These are phyloP conservation scores for Pleurotus tuoliensis DNA, from an alignment of 768 basidiomycete genomes.

Conservation along the genomic window DNA sequence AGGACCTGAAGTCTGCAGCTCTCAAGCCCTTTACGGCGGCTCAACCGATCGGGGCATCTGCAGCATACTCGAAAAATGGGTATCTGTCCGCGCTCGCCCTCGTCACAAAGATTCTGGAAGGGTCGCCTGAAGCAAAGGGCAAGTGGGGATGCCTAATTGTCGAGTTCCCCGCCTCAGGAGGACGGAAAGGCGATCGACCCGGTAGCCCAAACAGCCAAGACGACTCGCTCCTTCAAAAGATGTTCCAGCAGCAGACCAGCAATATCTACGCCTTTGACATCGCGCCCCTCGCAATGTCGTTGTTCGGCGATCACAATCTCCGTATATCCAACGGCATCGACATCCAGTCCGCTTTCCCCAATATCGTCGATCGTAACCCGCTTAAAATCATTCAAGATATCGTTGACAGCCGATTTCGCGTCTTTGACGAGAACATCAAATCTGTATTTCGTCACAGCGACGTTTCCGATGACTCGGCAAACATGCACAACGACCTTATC, in stretches of 20 bases:
- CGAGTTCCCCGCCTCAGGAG: conserved; percentile 11
- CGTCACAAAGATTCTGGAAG: conserved; percentile 25
- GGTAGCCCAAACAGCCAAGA: conserved; percentile 17
- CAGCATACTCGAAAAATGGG: conserved; percentile 41
- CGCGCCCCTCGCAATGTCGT: conserved; percentile 42
- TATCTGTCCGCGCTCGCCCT: conserved; percentile 44
- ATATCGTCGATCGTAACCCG: conserved; percentile 32
- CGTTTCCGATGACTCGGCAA: conserved; percentile 19
- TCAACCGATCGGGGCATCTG: conserved; percentile 45
- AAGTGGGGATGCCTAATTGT: conserved; percentile 12
- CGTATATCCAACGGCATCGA: conserved; percentile 50
- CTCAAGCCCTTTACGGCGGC: conserved; percentile 6
- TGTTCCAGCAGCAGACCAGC: conserved; percentile 42
- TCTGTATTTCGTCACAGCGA: conserved; percentile 33
- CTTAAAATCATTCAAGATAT: conserved; percentile 36
- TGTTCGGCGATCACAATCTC: conserved; percentile 39
- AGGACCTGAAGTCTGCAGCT: background rate
- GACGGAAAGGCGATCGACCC: conserved; percentile 10
- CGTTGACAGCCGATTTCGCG: conserved; percentile 31
- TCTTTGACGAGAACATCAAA: conserved; percentile 33
- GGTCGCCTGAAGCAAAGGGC: background rate
- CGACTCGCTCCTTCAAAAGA: conserved; percentile 29
- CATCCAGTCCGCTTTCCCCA: conserved; percentile 49
- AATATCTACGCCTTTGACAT: conserved; percentile 54
- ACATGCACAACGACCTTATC: conserved; percentile 31